A percentile compares a stretch with the other conserved stretches of the same genome.
Conservation (phyloP, 768 basidiomycete genomes). For the Xerocomellus chrysenteron region DNA sequence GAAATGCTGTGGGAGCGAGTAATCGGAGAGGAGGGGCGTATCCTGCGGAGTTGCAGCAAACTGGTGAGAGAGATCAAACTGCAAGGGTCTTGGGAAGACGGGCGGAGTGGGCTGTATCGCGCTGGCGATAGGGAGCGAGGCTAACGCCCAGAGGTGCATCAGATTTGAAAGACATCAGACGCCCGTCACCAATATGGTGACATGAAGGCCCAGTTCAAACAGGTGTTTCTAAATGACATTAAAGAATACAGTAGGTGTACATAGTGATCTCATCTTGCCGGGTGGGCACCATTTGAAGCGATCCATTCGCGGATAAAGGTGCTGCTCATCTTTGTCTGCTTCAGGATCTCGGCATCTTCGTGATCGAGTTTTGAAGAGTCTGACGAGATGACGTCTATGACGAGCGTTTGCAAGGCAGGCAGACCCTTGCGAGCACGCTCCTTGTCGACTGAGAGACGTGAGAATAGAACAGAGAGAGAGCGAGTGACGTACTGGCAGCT, state of each 20-base stretch:
- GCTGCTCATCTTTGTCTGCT: constrained; percentile 89
- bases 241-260: constrained; percentile 6
- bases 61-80: constrained; percentile 25
- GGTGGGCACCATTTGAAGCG: constrained; percentile 25
- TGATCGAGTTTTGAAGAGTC: constrained; percentile 56
- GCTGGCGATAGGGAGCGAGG: neutral
- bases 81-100: constrained; percentile 8
- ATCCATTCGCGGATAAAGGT: constrained; percentile 93
- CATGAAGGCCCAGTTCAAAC: too few species aligned
- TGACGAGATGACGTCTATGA: constrained; percentile 89
- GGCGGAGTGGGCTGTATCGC: neutral
- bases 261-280: constrained; percentile 5
- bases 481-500: constrained; percentile 49
- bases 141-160: constrained; percentile 4
- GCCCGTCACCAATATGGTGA: too few species aligned
- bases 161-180: too few species aligned
- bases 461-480: constrained; percentile 5
- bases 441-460: constrained; percentile 52
- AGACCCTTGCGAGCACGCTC: constrained; percentile 56
- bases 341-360: constrained; percentile 66
- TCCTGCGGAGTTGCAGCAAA: constrained; percentile 2
- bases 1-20: constrained; percentile 3
- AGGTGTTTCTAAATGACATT: too few species aligned
- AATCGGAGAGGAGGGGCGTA: constrained; percentile 1
- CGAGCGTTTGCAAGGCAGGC: constrained; percentile 60